These are phyloP conservation scores for Brettanomyces sp. DNA, from an alignment of 805 yeast species.

Conservation along the genomic window DNA sequence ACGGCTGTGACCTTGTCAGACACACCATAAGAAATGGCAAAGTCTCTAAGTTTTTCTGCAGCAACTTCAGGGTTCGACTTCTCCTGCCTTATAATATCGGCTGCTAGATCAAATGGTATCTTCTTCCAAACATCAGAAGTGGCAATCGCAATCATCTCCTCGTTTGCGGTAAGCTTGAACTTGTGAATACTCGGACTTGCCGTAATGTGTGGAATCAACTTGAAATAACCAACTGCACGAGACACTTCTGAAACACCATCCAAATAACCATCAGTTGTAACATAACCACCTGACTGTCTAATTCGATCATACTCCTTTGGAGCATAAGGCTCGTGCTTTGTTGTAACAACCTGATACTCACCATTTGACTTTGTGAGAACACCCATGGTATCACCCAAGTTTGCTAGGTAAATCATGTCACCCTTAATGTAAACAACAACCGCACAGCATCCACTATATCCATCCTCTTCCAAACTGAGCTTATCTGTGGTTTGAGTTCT, in stretches of 20 bases:
- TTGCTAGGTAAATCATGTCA: conserved; percentile 65
- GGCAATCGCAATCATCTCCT: conserved; percentile 79
- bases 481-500: conserved; percentile 41
- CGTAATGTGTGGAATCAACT: conserved; percentile 77
- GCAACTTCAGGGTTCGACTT: conserved; percentile 80
- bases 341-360: conserved; percentile 62
- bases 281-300: conserved; percentile 85
- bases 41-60: conserved; percentile 88
- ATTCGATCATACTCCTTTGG: conserved; percentile 75
- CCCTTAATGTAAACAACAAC: conserved; percentile 74
- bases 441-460: conserved; percentile 74
- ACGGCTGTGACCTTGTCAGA: conserved; percentile 69
- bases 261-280: conserved; percentile 72
- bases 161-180: conserved; percentile 52
- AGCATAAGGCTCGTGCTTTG: conserved; percentile 76
- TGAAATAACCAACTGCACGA: conserved; percentile 86
- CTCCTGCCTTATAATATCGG: conserved; percentile 79
- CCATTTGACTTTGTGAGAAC: conserved; percentile 75
- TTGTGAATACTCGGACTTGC: conserved; percentile 77
- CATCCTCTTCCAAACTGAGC: conserved; percentile 56
- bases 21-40: conserved; percentile 89
- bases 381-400: conserved; percentile 85
- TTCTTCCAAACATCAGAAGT: conserved; percentile 80
- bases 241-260: conserved; percentile 80
- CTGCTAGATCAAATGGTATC: conserved; percentile 75